Conservation (phyloP, 805 yeast species). For the Nakazawaea wyomingensis region DNA sequence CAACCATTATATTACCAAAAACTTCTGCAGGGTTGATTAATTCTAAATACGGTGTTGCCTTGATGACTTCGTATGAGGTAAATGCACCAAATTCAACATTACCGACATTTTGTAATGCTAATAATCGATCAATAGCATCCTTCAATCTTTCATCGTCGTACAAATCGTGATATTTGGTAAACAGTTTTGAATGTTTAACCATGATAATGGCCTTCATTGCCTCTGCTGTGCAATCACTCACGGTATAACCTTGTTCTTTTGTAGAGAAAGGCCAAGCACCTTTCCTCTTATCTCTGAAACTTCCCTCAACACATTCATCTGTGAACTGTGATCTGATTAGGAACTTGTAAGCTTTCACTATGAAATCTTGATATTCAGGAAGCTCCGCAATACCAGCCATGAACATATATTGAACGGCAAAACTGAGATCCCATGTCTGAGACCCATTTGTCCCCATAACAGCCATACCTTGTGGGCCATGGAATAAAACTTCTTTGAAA, state of each 20-base stretch:
- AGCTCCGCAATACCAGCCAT: slow-evolving; percentile 71
- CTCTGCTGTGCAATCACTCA: slow-evolving; percentile 96
- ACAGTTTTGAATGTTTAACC: slow-evolving; percentile 67
- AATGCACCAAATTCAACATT: slow-evolving; percentile 84
- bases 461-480: slow-evolving; percentile 87
- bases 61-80: slow-evolving; percentile 83
- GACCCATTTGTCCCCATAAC: slow-evolving; percentile 97
- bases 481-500: slow-evolving; percentile 72
- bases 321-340: slow-evolving; percentile 81
- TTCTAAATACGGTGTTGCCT: slow-evolving; percentile 76
- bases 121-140: slow-evolving; percentile 70
- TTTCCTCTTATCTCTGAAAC: slow-evolving; percentile 73
- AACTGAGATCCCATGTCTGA: slow-evolving; percentile 96
- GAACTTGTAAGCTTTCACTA: slow-evolving; percentile 65
- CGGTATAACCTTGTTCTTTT: slow-evolving; percentile 93
- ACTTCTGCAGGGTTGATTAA: slow-evolving; percentile 93
- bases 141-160: slow-evolving; percentile 51
- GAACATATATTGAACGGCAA: slow-evolving; percentile 78
- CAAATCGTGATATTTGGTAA: slow-evolving; percentile 30
- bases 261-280: slow-evolving; percentile 99
- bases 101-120: slow-evolving; percentile 74
- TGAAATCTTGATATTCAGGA: slow-evolving; percentile 58
- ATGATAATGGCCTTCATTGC: slow-evolving; percentile 88
- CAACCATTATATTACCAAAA: slow-evolving; percentile 97
- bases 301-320: slow-evolving; percentile 68